Base-by-base conservation (phyloP, 1,139 yeast species). In the Taphrina flavorubra region DNA sequence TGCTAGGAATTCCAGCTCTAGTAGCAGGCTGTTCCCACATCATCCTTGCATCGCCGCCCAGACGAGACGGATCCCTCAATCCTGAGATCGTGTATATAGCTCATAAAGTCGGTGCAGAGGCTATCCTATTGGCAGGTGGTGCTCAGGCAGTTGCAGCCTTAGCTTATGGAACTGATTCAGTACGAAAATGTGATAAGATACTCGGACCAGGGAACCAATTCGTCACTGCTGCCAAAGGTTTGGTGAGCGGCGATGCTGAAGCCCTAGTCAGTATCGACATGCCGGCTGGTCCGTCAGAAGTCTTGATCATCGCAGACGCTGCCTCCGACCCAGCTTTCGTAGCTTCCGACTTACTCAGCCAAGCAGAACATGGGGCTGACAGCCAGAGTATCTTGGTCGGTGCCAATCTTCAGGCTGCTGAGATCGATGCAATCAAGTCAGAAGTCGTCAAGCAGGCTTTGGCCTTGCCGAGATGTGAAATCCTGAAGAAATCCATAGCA, bases 201-300 rank as follows among this genome's bases (percentile, higher is more conserved):
- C 84, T 94, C 79, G 99, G 99, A 66, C 99, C 99, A 31, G 99
- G 99, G 71, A 94, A 94, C 80, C 99, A 94, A 81, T 94, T 95
- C 78, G 99, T 94, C 69, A 94, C 99, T 36, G 99, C 99, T 65
- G 99, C 99, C 55, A 94, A 94, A 82, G 95, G 95, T 99, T 82
- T 89, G 77, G 96, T 95, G 59, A 95, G 92, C 75, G 95, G 95
- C 77, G 99, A 94, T 77, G 90, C 97, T 2, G 89, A 88, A 74
- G 98, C 99, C 1, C 82, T 92, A 74, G 95, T 97, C 76, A 89
- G 97, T 44, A 95, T 94, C 74, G 99, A 94, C 79, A 92, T 94
- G 98, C 99, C 99, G 61, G 99, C 99, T 34, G 99, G 99, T 5
- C 99, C 99, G 37, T 89, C 97, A 68, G 99, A 94, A 80, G 99